A percentile compares a stretch with the other conserved stretches of the same genome.
Evolutionary conservation across 2,329 filamentous ascomycete genomes (phyloP).

Genomic region (Penicillium occitanis): DNA sequence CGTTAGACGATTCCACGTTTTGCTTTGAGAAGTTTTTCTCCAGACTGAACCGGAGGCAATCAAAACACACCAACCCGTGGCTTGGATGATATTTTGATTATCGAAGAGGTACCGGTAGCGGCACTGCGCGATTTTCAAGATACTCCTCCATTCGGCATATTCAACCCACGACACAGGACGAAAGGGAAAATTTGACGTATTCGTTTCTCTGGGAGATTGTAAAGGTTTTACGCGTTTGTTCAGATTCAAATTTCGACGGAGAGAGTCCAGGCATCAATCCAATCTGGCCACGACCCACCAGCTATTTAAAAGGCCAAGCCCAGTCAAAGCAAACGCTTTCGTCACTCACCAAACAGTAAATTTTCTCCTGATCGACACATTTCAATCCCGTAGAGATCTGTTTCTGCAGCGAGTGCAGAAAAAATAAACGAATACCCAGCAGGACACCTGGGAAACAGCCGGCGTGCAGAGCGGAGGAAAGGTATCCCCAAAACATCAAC

Average conservation of each 20-base stretch:
- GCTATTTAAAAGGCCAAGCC: conserved; percentile 8
- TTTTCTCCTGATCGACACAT: background rate
- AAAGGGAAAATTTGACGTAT: background rate
- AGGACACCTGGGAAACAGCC: background rate
- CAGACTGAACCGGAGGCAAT: background rate
- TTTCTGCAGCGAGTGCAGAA: background rate
- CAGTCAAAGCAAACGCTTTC: background rate
- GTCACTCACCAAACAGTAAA: background rate
- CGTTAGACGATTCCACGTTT: background rate
- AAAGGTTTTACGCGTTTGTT: background rate
- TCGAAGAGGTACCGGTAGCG: background rate
- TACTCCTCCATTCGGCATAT: background rate
- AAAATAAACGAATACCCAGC: background rate
- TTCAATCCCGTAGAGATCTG: background rate
- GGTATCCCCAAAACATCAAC: background rate
- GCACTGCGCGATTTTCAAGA: background rate
- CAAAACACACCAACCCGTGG: background rate
- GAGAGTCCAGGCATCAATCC: background rate
- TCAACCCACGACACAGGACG: background rate
- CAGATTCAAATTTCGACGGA: background rate
- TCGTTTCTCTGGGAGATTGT: background rate
- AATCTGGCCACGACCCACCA: background rate
- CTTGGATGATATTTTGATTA: conserved; percentile 6
- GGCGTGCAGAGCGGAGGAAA: background rate
- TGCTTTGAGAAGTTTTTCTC: background rate